Evolutionary conservation across 2,329 filamentous ascomycete species (phyloP).

Genomic region (Atkinsonella hypoxylon): DNA sequence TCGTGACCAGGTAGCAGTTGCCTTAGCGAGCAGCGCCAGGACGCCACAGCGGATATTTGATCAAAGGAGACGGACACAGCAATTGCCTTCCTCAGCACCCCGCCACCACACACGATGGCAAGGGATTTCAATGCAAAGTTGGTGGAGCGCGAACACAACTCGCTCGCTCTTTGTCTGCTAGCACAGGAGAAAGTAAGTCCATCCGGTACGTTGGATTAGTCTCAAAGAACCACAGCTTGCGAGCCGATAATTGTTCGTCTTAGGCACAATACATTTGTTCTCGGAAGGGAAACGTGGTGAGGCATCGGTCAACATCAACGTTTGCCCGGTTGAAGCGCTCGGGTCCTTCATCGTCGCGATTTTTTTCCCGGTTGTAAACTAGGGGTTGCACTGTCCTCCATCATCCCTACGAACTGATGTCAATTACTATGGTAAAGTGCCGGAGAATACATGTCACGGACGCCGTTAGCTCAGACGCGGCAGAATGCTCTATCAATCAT

Average conservation of each 20-base stretch:
- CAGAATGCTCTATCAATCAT: too few relatives aligned
- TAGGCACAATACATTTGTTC: neutral
- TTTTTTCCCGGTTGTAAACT: too few relatives aligned
- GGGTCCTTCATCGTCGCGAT: too few relatives aligned
- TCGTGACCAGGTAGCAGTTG: neutral
- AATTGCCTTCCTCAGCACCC: neutral
- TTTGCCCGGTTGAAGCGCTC: too few relatives aligned
- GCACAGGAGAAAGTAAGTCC: neutral
- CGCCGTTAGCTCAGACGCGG: too few relatives aligned
- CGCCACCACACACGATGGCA: neutral
- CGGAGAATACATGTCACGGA: too few relatives aligned
- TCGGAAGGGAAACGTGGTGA: neutral
- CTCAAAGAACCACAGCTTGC: neutral
- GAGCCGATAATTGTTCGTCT: neutral
- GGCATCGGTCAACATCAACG: neutral
- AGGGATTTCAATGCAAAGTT: neutral
- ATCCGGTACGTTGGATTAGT: neutral
- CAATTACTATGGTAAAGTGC: too few relatives aligned
- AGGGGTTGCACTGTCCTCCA: too few relatives aligned
- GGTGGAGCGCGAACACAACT: neutral
- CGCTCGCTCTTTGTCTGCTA: neutral
- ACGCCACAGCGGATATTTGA: conserved; percentile 1
- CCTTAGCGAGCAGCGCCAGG: neutral
- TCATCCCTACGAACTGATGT: too few relatives aligned
- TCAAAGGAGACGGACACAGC: neutral